phyloP scores from a whole-genome alignment of 768 basidiomycete species.

The Pleurotus platypus region DNA sequence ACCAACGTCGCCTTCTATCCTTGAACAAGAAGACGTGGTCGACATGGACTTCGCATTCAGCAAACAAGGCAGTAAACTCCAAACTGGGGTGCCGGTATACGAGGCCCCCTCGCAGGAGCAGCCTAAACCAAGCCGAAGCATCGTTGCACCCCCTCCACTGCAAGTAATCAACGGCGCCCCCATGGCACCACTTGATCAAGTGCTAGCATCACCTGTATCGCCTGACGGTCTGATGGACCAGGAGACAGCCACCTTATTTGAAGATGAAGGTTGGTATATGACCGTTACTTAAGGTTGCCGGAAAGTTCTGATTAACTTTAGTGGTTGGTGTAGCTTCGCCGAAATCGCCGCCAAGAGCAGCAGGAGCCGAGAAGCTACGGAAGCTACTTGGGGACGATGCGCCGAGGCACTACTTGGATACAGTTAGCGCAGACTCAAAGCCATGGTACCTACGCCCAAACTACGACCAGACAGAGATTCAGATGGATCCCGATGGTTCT shows the following conservation, averaged over 20 bases:
- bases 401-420: slow-evolving; percentile 32
- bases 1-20: slow-evolving; percentile 29
- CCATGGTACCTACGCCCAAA: slow-evolving; percentile 89
- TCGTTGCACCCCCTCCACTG: neutral
- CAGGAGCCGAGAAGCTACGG: slow-evolving; percentile 52
- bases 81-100: slow-evolving; percentile 11
- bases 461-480: slow-evolving; percentile 74
- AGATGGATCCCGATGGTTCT: slow-evolving; percentile 77
- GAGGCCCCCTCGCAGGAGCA: neutral
- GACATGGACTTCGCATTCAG: slow-evolving; percentile 54
- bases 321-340: slow-evolving; percentile 10
- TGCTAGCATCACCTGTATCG: slow-evolving; percentile 5
- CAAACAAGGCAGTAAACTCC: slow-evolving; percentile 30
- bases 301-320: neutral
- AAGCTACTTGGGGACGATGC: slow-evolving; percentile 60
- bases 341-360: slow-evolving; percentile 29
- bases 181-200: neutral
- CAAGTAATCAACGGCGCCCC: slow-evolving; percentile 21
- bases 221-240: slow-evolving; percentile 7
- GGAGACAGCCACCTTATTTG: slow-evolving; percentile 24
- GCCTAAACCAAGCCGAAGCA: neutral
- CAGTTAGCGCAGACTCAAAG: slow-evolving; percentile 38
- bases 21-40: slow-evolving; percentile 50
- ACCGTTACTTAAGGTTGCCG: neutral
- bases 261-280: slow-evolving; percentile 35